These are phyloP conservation scores for Clitopilus hobsonii DNA, from an alignment of 768 basidiomycete species.

Conservation along the genomic window DNA sequence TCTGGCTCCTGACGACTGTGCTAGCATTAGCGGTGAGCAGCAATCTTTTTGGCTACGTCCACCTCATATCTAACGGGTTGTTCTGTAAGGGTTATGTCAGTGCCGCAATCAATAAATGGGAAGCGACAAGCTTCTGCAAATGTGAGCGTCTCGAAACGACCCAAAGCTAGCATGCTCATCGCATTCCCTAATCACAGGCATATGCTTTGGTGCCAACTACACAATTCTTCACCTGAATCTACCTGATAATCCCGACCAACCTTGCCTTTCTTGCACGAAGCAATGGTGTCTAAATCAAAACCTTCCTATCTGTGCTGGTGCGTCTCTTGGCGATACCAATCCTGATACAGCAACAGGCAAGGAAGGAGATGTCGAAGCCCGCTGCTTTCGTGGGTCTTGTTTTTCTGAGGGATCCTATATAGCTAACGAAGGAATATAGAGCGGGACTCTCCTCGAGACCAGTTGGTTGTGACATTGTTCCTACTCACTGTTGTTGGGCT, in stretches of 20 bases:
- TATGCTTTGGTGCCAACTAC: conserved; percentile 87
- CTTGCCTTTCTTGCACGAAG: conserved; percentile 90
- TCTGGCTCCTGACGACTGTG: neutral
- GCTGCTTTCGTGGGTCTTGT: conserved; percentile 79
- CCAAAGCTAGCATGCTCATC: conserved; percentile 1
- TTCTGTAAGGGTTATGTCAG: conserved; percentile 29
- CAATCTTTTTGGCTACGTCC: too few species aligned
- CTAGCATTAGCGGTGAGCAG: neutral
- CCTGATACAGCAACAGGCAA: conserved; percentile 92
- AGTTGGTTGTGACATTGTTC: conserved; percentile 89
- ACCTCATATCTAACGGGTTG: too few species aligned
- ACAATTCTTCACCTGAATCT: conserved; percentile 77
- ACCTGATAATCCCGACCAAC: conserved; percentile 83
- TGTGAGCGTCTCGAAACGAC: conserved; percentile 38
- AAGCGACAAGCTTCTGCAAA: conserved; percentile 90
- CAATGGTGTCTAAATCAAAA: conserved; percentile 96
- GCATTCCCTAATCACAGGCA: conserved; percentile 47
- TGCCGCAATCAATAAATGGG: conserved; percentile 68
- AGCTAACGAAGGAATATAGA: conserved; percentile 42
- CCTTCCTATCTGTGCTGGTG: conserved; percentile 76
- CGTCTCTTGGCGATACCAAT: conserved; percentile 80
- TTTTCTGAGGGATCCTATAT: conserved; percentile 3
- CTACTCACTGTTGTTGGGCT: conserved; percentile 84
- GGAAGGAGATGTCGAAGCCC: conserved; percentile 92
- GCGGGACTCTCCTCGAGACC: conserved; percentile 93